Base-by-base conservation (phyloP, 495 filamentous ascomycete species). In the Xylaria sp. region DNA sequence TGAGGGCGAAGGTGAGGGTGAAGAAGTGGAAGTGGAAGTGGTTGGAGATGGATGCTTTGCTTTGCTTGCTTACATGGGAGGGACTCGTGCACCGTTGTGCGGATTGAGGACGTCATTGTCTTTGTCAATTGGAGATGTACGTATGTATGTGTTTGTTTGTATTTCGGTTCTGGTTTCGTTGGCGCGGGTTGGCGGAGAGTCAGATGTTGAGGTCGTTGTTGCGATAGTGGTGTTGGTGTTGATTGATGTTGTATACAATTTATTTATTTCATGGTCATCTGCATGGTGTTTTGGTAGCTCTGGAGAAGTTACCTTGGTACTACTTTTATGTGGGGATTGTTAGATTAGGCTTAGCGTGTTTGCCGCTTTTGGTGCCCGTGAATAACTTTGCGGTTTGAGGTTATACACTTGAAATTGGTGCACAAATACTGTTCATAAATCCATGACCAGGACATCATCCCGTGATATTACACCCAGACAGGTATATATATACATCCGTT, bases 31-130 rank as follows among this genome's bases (percentile, higher is more conserved):
- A 21, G 35, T 6, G 8, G 35, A 33, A 44, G 0, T 53, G 46
- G 33, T 29, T 62, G 33, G 55, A 35, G 55, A 15, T 46, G 46
- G 21, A n/a, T 7, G 72, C 80, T 40, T 89, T n/a, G n/a, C n/a
- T n/a, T n/a, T n/a, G n/a, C n/a, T n/a, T 15, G 72, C 80, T 40
- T 89, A 94, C 93, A 97, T 26, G 93, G 93, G 19, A 97, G 89
- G 17, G 93, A 97, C 77, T 97, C 93, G 82, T 95, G 92, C 52
- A 88, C 86, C 72, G 88, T 88, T 61, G 87, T 88, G 69, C 68
- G 73, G 43, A 92, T 90, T 65, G 93, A 85, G 68, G 92, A 86
- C 90, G 93, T 92, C 37, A 70, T 81, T 71, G 53, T 58, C 40
- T 61, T 26, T 61, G 9, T 7, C 15, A 19, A 61, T 71, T 46